These are phyloP conservation scores for Hypoxylon sp. DNA, from an alignment of 2,329 filamentous ascomycete species.

Conservation along the genomic window DNA sequence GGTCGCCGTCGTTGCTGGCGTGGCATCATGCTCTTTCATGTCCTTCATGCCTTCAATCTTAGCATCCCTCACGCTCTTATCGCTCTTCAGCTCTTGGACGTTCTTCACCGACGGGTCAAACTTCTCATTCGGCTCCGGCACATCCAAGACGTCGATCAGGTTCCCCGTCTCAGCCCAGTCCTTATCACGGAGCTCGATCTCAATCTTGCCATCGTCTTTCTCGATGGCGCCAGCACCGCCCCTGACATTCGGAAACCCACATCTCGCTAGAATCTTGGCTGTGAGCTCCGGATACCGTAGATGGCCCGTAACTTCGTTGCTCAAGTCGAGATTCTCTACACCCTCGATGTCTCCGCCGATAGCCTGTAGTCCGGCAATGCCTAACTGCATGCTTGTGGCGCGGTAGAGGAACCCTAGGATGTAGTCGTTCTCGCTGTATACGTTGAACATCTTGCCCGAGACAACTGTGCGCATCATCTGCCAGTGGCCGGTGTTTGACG, in stretches of 20 bases:
- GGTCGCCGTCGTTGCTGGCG: neutral
- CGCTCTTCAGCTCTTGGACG: slow-evolving; percentile 48
- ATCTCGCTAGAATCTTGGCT: slow-evolving; percentile 66
- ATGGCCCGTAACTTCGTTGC: slow-evolving; percentile 67
- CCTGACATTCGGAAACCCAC: slow-evolving; percentile 65
- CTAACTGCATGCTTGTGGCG: slow-evolving; percentile 84
- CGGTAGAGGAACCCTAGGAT: slow-evolving; percentile 91
- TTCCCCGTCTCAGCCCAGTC: slow-evolving; percentile 54
- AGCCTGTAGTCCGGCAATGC: slow-evolving; percentile 85
- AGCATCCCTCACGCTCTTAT: slow-evolving; percentile 38
- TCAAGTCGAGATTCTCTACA: slow-evolving; percentile 71
- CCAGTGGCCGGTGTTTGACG: slow-evolving; percentile 81
- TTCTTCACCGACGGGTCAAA: slow-evolving; percentile 51
- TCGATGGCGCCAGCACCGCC: slow-evolving; percentile 63
- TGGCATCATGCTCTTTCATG: slow-evolving; percentile 15
- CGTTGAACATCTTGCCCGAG: slow-evolving; percentile 86
- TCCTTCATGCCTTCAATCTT: slow-evolving; percentile 39
- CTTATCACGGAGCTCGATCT: slow-evolving; percentile 54
- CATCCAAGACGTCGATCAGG: slow-evolving; percentile 63
- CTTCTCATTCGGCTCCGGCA: slow-evolving; percentile 49
- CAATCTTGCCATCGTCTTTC: slow-evolving; percentile 61
- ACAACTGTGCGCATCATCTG: slow-evolving; percentile 82
- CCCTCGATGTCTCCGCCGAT: slow-evolving; percentile 75
- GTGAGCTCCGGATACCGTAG: slow-evolving; percentile 67
- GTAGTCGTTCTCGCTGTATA: slow-evolving; percentile 89